A percentile compares a stretch with the other conserved stretches of the same genome.
Evolutionary conservation across 2,329 filamentous ascomycete genomes (phyloP).

Genomic region (Claviceps sp.): DNA sequence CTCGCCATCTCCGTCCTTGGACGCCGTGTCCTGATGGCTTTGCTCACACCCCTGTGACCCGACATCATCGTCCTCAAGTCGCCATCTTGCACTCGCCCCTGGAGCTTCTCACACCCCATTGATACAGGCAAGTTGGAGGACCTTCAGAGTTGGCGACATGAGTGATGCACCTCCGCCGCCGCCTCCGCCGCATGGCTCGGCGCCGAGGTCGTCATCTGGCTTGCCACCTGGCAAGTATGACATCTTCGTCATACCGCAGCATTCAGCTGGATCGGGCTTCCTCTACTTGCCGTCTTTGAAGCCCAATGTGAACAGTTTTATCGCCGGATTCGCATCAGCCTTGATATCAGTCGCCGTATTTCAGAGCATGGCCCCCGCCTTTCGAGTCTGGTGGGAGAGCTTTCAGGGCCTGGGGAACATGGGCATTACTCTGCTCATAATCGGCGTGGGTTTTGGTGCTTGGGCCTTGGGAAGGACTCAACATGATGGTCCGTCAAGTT

Average conservation of each 20-base stretch:
- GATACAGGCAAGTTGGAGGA: neutral
- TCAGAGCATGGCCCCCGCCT: conserved; percentile 57
- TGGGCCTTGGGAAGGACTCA: conserved; percentile 46
- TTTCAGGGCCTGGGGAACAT: conserved; percentile 60
- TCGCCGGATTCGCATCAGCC: conserved; percentile 71
- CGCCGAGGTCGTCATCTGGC: conserved; percentile 53
- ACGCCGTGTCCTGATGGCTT: conserved; percentile 15
- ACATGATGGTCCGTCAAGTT: conserved; percentile 14
- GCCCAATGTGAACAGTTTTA: conserved; percentile 79
- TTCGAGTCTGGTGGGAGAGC: conserved; percentile 59
- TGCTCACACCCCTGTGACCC: conserved; percentile 14
- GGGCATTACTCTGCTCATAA: conserved; percentile 57
- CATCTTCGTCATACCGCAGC: conserved; percentile 91
- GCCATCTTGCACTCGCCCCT: neutral
- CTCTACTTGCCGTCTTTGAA: conserved; percentile 85
- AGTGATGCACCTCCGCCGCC: conserved; percentile 57
- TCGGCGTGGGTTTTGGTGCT: conserved; percentile 61
- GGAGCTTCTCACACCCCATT: neutral
- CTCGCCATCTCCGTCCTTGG: conserved; percentile 1
- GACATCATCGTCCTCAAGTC: neutral
- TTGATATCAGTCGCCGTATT: conserved; percentile 61
- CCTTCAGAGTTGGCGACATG: conserved; percentile 18
- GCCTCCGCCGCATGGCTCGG: conserved; percentile 73
- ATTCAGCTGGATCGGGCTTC: conserved; percentile 79
- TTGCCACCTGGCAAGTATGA: conserved; percentile 87